Evolutionary conservation across 2,329 filamentous ascomycete species (phyloP).

Genomic region (Calonectria naviculata): DNA sequence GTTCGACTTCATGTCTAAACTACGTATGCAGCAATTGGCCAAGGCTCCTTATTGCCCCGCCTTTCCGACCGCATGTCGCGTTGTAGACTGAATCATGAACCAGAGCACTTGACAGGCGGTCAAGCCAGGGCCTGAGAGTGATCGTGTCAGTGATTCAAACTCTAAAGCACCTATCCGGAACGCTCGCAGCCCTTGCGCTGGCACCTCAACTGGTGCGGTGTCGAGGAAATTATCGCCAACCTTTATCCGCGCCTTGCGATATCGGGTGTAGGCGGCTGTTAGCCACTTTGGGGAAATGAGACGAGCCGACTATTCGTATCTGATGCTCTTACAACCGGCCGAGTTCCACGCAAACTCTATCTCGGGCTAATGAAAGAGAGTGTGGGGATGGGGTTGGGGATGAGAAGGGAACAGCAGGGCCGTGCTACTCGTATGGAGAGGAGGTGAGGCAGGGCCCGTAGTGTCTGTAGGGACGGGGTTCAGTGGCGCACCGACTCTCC

Average conservation of each 20-base stretch:
- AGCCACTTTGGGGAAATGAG: slow-evolving; percentile 1
- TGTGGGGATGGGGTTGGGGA: background rate
- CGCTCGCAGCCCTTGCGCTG: background rate
- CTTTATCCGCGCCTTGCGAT: background rate
- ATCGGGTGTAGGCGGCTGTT: background rate
- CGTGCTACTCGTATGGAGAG: background rate
- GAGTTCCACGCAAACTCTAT: slow-evolving; percentile 3
- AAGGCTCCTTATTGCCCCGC: background rate
- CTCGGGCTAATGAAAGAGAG: background rate
- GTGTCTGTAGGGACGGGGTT: background rate
- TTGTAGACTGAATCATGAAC: background rate
- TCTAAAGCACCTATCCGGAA: background rate
- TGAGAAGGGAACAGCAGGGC: background rate
- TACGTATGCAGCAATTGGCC: background rate
- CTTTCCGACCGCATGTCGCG: background rate
- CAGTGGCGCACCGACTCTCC: background rate
- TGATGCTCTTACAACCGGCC: background rate
- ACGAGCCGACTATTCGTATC: slow-evolving; percentile 1
- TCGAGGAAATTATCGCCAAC: background rate
- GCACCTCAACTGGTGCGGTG: background rate
- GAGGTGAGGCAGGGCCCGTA: background rate
- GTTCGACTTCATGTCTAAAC: background rate
- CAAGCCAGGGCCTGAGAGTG: background rate
- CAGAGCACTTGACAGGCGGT: background rate
- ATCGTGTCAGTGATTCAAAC: background rate